Evolutionary conservation across 2,329 filamentous ascomycete species (phyloP).

Genomic region (Helicocarpus griseus): DNA sequence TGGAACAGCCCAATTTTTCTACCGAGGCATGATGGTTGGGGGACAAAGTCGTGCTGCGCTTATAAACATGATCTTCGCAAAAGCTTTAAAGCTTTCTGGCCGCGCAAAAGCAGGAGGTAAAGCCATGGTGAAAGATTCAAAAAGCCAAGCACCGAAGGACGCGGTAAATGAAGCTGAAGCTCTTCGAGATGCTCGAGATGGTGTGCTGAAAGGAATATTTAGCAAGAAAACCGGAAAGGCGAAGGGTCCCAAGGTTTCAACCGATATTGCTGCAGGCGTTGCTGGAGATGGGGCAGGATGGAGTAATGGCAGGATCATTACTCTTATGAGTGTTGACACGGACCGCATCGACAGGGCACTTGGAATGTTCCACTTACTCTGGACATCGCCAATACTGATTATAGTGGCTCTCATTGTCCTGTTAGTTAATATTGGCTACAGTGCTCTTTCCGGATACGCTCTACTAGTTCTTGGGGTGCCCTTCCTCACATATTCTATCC

Average conservation of each 20-base stretch:
- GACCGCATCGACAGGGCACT: slow-evolving; percentile 84
- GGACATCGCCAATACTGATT: slow-evolving; percentile 73
- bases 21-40: slow-evolving; percentile 82
- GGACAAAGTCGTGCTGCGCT: slow-evolving; percentile 72
- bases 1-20: slow-evolving; percentile 83
- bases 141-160: slow-evolving; percentile 27
- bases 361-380: slow-evolving; percentile 82
- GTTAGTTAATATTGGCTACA: slow-evolving; percentile 79
- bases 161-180: slow-evolving; percentile 34
- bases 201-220: slow-evolving; percentile 24
- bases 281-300: slow-evolving; percentile 68
- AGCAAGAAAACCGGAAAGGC: slow-evolving; percentile 27
- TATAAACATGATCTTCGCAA: slow-evolving; percentile 83
- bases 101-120: slow-evolving; percentile 75
- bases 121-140: slow-evolving; percentile 30
- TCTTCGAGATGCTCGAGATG: slow-evolving; percentile 34
- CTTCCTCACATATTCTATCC: slow-evolving; percentile 65
- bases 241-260: slow-evolving; percentile 28
- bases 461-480: slow-evolving; percentile 72
- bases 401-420: slow-evolving; percentile 71
- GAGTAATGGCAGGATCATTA: slow-evolving; percentile 86
- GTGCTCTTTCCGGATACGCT: slow-evolving; percentile 77
- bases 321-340: slow-evolving; percentile 90
- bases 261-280: slow-evolving; percentile 39
- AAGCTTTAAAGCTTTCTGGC: slow-evolving; percentile 80